These are phyloP conservation scores for Trichoderma simmonsii DNA, from an alignment of 2,329 filamentous ascomycete species.

Conservation along the genomic window DNA sequence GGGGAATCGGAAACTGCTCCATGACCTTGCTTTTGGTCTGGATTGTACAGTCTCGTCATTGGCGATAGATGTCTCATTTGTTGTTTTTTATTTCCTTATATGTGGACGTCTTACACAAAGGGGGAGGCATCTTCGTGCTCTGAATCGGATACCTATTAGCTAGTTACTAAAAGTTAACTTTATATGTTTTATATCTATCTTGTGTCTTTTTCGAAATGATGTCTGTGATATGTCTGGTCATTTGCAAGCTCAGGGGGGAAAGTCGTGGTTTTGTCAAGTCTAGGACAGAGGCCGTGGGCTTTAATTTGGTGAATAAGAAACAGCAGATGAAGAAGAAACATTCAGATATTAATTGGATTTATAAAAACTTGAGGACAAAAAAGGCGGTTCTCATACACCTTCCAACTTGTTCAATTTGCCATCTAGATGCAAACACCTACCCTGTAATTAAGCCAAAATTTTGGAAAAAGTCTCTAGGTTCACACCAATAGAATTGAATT, in stretches of 20 bases:
- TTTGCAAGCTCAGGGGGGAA: not conserved
- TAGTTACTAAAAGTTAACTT: not conserved
- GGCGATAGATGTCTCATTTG: not conserved
- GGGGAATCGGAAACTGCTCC: not conserved
- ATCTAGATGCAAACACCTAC: not conserved
- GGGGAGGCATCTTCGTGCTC: not conserved
- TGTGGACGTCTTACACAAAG: not conserved
- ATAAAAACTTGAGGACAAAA: too few relatives aligned
- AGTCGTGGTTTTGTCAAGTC: not conserved
- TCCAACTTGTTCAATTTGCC: not conserved
- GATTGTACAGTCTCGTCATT: not conserved
- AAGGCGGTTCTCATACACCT: not conserved
- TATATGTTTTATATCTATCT: not conserved
- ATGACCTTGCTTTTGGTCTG: not conserved
- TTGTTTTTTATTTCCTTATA: not conserved
- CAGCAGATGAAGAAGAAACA: not conserved
- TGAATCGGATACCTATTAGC: constrained; percentile 4
- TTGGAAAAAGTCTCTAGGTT: not conserved
- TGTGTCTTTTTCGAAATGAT: not conserved
- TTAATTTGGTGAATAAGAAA: not conserved
- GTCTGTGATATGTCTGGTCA: not conserved
- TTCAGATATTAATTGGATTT: not conserved
- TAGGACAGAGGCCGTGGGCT: not conserved
- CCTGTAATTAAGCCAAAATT: not conserved
- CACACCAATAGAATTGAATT: not conserved